Percentiles rank a stretch among this genome's conserved stretches.
These are phyloP conservation scores for Hygrocybe punicea DNA, from an alignment of 768 basidiomycete genomes.

Conservation along the genomic window DNA sequence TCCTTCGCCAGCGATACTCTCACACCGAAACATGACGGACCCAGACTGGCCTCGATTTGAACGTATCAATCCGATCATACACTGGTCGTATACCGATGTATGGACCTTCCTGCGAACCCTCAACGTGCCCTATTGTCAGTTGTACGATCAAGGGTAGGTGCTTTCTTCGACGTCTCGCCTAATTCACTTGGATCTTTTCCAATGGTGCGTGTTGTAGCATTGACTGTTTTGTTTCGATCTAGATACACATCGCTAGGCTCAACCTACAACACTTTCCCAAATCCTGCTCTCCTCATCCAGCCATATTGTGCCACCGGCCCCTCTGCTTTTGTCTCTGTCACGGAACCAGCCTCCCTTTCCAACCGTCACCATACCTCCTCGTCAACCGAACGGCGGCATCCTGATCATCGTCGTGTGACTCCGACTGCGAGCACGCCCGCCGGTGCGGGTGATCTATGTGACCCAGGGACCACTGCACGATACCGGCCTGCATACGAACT, in stretches of 20 bases:
- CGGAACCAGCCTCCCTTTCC: not conserved
- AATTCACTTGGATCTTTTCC: slow-evolving; percentile 8
- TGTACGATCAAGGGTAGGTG: slow-evolving; percentile 88
- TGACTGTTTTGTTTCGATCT: not conserved
- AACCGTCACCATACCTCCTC: not conserved
- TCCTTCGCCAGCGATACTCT: slow-evolving; percentile 56
- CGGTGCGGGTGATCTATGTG: slow-evolving; percentile 11
- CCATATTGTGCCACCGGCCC: slow-evolving; percentile 16
- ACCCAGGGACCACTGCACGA: slow-evolving; percentile 20
- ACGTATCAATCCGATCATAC: slow-evolving; percentile 91
- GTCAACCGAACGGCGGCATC: slow-evolving; percentile 2
- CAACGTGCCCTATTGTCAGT: slow-evolving; percentile 76
- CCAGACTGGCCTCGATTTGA: slow-evolving; percentile 85
- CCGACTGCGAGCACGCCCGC: not conserved
- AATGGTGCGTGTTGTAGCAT: not conserved
- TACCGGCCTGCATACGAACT: slow-evolving; percentile 84
- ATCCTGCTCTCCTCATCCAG: slow-evolving; percentile 69
- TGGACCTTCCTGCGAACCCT: slow-evolving; percentile 81
- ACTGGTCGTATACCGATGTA: slow-evolving; percentile 88
- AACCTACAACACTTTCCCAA: slow-evolving; percentile 90
- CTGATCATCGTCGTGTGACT: slow-evolving; percentile 9
- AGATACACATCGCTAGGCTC: slow-evolving; percentile 99
- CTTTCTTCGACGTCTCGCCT: not conserved
- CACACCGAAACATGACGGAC: slow-evolving; percentile 77
- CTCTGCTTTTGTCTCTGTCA: slow-evolving; percentile 4